Conservation (phyloP, 805 yeast species). For the Ogataea methanolica region DNA sequence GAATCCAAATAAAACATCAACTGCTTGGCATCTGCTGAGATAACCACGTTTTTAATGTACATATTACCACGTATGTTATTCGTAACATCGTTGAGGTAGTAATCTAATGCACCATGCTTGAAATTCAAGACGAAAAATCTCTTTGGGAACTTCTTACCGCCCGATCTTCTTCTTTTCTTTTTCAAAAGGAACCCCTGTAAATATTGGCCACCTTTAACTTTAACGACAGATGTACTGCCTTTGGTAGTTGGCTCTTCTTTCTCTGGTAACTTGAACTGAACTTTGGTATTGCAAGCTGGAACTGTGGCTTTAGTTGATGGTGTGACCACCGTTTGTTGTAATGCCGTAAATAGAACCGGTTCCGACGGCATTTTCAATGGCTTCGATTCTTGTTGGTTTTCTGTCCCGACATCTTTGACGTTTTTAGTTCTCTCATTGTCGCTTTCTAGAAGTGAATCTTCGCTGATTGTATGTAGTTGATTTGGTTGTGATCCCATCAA, state of each 20-base stretch:
- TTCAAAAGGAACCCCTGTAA: slow-evolving; percentile 77
- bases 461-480: slow-evolving; percentile 3
- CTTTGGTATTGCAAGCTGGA: slow-evolving; percentile 8
- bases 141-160: slow-evolving; percentile 79
- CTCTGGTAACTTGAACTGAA: slow-evolving; percentile 25
- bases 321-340: neutral
- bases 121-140: slow-evolving; percentile 81
- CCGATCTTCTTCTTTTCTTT: slow-evolving; percentile 66
- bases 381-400: neutral
- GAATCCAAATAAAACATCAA: slow-evolving; percentile 80
- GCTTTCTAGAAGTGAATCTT: slow-evolving; percentile 1
- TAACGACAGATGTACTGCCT: slow-evolving; percentile 27
- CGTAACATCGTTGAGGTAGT: slow-evolving; percentile 67
- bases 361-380: neutral
- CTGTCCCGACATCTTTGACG: no score
- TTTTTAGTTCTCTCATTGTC: neutral
- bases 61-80: slow-evolving; percentile 83
- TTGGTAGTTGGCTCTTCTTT: slow-evolving; percentile 6
- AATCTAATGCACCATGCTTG: slow-evolving; percentile 77
- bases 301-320: neutral
- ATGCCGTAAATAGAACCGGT: neutral
- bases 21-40: slow-evolving; percentile 68
- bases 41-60: slow-evolving; percentile 78
- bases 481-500: neutral
- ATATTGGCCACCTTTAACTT: slow-evolving; percentile 61